These are phyloP conservation scores for Microdochium nivale DNA, from an alignment of 2,329 filamentous ascomycete genomes.

Conservation along the genomic window DNA sequence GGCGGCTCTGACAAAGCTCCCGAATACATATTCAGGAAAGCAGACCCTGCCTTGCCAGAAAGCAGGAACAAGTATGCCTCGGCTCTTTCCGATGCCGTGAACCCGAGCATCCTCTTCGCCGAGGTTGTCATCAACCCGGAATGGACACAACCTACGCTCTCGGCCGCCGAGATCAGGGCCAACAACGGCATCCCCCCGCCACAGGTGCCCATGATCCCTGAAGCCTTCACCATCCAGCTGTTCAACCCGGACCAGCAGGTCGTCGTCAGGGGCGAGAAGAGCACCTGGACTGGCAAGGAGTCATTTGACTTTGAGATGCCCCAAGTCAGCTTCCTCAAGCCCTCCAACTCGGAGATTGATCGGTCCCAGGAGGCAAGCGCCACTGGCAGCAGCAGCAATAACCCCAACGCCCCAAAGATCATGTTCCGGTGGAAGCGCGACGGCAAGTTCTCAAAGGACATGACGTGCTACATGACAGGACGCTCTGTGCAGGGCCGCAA, in stretches of 20 bases:
- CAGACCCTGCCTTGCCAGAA: slow-evolving; percentile 59
- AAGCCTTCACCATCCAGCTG: slow-evolving; percentile 73
- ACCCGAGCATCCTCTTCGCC: slow-evolving; percentile 73
- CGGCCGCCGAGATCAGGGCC: slow-evolving; percentile 70
- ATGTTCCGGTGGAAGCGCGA: slow-evolving; percentile 87
- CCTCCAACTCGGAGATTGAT: slow-evolving; percentile 72
- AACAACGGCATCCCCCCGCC: slow-evolving; percentile 57
- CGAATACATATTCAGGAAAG: slow-evolving; percentile 71
- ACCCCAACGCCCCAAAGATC: slow-evolving; percentile 65
- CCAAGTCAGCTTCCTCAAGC: slow-evolving; percentile 71
- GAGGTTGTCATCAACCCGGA: slow-evolving; percentile 79
- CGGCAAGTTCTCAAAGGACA: slow-evolving; percentile 74
- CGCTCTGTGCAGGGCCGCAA: slow-evolving; percentile 66
- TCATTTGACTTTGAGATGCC: slow-evolving; percentile 93
- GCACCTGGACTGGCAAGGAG: slow-evolving; percentile 71
- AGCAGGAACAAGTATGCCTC: slow-evolving; percentile 80
- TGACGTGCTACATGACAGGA: slow-evolving; percentile 81
- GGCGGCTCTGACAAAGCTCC: slow-evolving; percentile 74
- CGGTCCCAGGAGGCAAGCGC: slow-evolving; percentile 55
- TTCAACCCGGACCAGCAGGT: slow-evolving; percentile 91
- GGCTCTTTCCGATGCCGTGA: slow-evolving; percentile 75
- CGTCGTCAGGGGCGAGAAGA: slow-evolving; percentile 58
- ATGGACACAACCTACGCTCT: slow-evolving; percentile 76
- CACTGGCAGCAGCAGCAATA: slow-evolving; percentile 31
- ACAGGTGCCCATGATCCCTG: slow-evolving; percentile 66